Base-by-base conservation (phyloP, 1,139 yeast species). In the Saccharomyces hybrid region DNA sequence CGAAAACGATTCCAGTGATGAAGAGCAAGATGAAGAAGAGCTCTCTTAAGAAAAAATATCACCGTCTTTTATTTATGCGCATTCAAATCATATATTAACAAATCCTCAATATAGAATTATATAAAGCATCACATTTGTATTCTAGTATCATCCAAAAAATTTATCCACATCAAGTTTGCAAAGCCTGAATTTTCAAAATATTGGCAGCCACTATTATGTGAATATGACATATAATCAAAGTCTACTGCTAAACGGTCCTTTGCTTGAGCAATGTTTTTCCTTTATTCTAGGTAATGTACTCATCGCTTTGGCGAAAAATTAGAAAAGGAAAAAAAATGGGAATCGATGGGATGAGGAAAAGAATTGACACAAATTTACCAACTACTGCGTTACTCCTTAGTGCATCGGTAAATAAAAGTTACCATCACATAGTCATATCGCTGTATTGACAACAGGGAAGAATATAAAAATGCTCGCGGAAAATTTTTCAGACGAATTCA, bases 1-100 rank as follows among this genome's bases (percentile, higher is more conserved):
- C 3, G 62, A 57, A 1, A 62, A 58, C 14, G 58, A 55, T 14
- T 64, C 53, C 29, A 58, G 64, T 16, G 61, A 62, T 25, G 62
- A 59, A 27, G 64, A 62, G 14, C 62, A 60, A 47, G 52, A 56
- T 42, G 51, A 60, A 53, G 50, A 52, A 26, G 25, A 19, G 26
- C 26, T 16, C 8, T 6, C 2, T 23, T 27, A n/a, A n/a, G n/a
- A 7, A 46, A 27, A 7, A 46, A 38, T 8, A 3, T 3, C 23
- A 19, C 44, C 25, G 13, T 38, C 44, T 16, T 38, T 38, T 38
- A 38, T 38, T 38, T 19, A 38, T 38, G 44, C 44, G 9, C 31
- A 27, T 44, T 31, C 14, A 47, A 11, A n/a, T n/a, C n/a, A n/a
- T n/a, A n/a, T n/a, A n/a, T n/a, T 31, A 13, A 14, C 44, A 47